Conservation (phyloP, 148 eudicot species). For the Hydrangea macrophylla region DNA sequence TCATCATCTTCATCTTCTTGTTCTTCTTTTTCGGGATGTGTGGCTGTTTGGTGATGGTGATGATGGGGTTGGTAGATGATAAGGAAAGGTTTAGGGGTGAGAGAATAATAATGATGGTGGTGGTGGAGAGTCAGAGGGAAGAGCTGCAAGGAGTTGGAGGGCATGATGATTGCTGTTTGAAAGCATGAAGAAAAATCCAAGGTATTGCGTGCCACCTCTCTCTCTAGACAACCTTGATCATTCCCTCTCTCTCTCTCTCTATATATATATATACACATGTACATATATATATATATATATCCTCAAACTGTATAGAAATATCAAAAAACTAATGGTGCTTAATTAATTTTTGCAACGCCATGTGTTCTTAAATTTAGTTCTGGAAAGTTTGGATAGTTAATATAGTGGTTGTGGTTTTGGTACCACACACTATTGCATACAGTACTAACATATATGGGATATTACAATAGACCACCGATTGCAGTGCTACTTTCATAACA, state of each 20-base stretch:
- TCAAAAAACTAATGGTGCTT: background rate
- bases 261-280: background rate
- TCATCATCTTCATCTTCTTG: background rate
- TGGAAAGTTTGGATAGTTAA: too few species aligned
- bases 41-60: background rate
- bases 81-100: slow-evolving; percentile 6
- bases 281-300: background rate
- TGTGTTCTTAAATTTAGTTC: too few species aligned
- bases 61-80: slow-evolving; percentile 16
- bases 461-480: too few species aligned
- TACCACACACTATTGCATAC: too few species aligned
- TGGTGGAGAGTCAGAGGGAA: background rate
- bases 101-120: slow-evolving; percentile 17
- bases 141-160: slow-evolving; percentile 17
- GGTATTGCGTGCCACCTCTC: slow-evolving; percentile 17
- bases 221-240: too few species aligned
- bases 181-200: slow-evolving; percentile 18
- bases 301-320: background rate
- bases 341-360: too few species aligned
- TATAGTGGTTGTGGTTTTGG: too few species aligned
- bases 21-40: background rate
- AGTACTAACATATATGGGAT: too few species aligned
- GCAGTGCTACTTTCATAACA: too few species aligned
- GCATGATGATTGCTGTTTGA: slow-evolving; percentile 21
- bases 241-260: background rate